These are phyloP conservation scores for Leccinum subspadiceum DNA, from an alignment of 1,284 basidiomycete species.

Conservation along the genomic window DNA sequence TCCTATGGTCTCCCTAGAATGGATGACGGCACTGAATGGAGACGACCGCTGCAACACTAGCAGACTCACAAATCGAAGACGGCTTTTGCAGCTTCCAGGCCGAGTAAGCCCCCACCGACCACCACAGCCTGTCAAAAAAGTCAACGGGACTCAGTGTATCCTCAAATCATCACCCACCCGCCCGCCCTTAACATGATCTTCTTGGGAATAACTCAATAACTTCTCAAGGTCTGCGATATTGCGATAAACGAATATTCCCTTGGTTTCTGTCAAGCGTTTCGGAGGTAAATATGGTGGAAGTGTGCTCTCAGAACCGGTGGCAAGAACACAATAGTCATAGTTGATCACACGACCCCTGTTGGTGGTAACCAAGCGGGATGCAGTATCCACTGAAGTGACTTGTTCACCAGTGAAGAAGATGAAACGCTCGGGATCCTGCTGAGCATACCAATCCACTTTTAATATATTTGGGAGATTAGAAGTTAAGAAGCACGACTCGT, in stretches of 20 bases:
- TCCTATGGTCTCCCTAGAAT: slow-evolving; percentile 32
- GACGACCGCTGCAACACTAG: not conserved
- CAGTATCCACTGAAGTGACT: slow-evolving; percentile 48
- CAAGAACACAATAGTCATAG: slow-evolving; percentile 67
- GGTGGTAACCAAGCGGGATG: slow-evolving; percentile 45
- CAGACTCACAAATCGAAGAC: slow-evolving; percentile 15
- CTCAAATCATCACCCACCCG: slow-evolving; percentile 18
- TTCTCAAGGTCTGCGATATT: slow-evolving; percentile 66
- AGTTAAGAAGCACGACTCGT: not conserved
- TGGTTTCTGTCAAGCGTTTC: slow-evolving; percentile 36
- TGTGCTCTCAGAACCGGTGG: slow-evolving; percentile 69
- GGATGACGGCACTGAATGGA: not conserved
- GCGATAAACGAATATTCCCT: slow-evolving; percentile 72
- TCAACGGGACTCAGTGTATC: not conserved
- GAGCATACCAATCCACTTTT: slow-evolving; percentile 56
- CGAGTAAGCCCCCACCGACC: slow-evolving; percentile 15
- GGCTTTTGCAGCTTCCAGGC: slow-evolving; percentile 18
- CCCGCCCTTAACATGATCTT: slow-evolving; percentile 39
- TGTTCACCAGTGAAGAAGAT: slow-evolving; percentile 54
- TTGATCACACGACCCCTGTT: slow-evolving; percentile 46
- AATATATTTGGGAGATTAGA: not conserved
- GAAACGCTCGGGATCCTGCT: slow-evolving; percentile 53
- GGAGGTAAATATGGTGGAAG: slow-evolving; percentile 62
- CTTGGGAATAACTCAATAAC: slow-evolving; percentile 57
- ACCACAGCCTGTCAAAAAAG: slow-evolving; percentile 13